These are phyloP conservation scores for Boletus hoseneyae DNA, from an alignment of 1,284 basidiomycete genomes.

Conservation along the genomic window DNA sequence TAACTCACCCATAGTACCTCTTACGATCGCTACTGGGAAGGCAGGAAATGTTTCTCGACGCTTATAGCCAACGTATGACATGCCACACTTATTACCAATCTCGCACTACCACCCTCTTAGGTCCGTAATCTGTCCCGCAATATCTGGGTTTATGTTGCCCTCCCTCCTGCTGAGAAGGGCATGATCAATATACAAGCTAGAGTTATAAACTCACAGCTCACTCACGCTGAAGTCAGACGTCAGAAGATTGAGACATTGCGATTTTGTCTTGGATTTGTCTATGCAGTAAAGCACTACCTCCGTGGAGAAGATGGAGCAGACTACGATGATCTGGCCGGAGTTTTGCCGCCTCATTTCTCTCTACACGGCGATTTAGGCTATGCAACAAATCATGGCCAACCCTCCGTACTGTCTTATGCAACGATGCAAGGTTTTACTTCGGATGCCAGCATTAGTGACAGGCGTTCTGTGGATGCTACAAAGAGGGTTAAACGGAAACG, in stretches of 20 bases:
- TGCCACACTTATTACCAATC: constrained; percentile 11
- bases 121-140: constrained; percentile 61
- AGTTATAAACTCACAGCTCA: constrained; percentile 44
- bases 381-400: constrained; percentile 31
- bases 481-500: constrained; percentile 64
- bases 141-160: constrained; percentile 77
- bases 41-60: constrained; percentile 75
- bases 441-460: constrained; percentile 30
- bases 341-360: constrained; percentile 61
- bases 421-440: constrained; percentile 36
- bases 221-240: constrained; percentile 54
- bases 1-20: constrained; percentile 52
- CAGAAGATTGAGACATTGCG: constrained; percentile 72
- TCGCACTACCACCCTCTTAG: constrained; percentile 24
- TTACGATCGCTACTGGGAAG: constrained; percentile 82
- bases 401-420: constrained; percentile 36
- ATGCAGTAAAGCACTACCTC: constrained; percentile 74
- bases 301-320: constrained; percentile 71
- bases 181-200: constrained; percentile 46
- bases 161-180: constrained; percentile 54
- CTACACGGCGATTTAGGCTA: constrained; percentile 43
- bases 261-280: constrained; percentile 65
- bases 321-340: constrained; percentile 60
- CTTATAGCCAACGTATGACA: constrained; percentile 55
- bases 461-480: constrained; percentile 54